Evolutionary conservation across 495 filamentous ascomycete species (phyloP).

Genomic region (Podospora conica): DNA sequence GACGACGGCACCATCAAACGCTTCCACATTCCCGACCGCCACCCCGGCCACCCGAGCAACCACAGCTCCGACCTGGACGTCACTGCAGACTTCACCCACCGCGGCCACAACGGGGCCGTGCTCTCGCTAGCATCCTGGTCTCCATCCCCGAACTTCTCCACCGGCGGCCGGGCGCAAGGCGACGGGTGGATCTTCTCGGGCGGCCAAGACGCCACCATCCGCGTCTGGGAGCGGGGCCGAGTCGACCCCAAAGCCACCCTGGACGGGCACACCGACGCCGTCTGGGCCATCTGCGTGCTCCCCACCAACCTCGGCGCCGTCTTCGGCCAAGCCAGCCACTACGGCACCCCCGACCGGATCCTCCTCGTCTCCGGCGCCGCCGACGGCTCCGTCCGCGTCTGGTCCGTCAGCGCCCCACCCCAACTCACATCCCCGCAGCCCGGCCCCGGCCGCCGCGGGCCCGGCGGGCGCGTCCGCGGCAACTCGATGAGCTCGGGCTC

Average conservation of each 20-base stretch:
- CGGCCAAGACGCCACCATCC: constrained; percentile 85
- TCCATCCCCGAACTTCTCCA: constrained; percentile 75
- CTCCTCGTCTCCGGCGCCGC: constrained; percentile 87
- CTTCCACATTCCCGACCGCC: constrained; percentile 81
- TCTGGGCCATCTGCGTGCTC: constrained; percentile 92
- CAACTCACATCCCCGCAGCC: constrained; percentile 71
- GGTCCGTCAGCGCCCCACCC: constrained; percentile 90
- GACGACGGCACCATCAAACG: constrained; percentile 94
- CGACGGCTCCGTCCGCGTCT: constrained; percentile 87
- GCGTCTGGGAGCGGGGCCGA: constrained; percentile 89
- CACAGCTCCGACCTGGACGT: constrained; percentile 76
- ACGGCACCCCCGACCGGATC: constrained; percentile 75
- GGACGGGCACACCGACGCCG: constrained; percentile 88
- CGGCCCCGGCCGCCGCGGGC: constrained; percentile 51
- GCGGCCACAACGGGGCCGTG: constrained; percentile 86
- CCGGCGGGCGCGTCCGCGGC: constrained; percentile 75
- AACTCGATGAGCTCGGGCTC: constrained; percentile 89
- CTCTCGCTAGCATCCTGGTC: constrained; percentile 83
- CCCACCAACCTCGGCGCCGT: constrained; percentile 74
- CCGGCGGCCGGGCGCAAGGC: constrained; percentile 73
- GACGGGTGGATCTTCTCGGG: constrained; percentile 99
- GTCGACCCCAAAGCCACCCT: constrained; percentile 95
- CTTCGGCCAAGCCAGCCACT: constrained; percentile 62
- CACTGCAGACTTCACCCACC: constrained; percentile 85
- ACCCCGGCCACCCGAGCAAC: constrained; percentile 47